Base-by-base conservation (phyloP, 140 eudicot species). In the Ambrosia hybrid region DNA sequence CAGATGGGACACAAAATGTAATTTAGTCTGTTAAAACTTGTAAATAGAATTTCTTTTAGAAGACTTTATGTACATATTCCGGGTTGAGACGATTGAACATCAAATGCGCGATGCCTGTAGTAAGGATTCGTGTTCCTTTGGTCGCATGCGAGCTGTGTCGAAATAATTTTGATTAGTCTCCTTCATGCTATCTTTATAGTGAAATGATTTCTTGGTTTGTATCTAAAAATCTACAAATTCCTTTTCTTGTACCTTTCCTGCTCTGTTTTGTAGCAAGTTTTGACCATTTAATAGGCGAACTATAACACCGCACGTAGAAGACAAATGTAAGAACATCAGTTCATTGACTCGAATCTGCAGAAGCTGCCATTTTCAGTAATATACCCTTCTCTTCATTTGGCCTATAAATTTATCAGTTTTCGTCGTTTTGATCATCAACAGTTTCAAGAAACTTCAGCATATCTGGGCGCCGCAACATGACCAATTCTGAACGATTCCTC, bases 201-300 rank as follows among this genome's bases (percentile, higher is more conserved):
- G 16, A 21, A 65, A 33, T 65, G 10, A 57, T 48, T 46, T 72
- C 58, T 66, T 79, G 33, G 82, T 67, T 67, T 73, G 59, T 73
- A 73, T 79, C 79, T 58, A 67, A 14, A 51, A 57, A 21, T 79
- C 75, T 57, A 39, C 59, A 49, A 36, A 79, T 73, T 79, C 79
- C 45, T 26, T 51, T 48, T 73, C 52, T 79, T 79, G 83, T 67
- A 37, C 6, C 67, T 49, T 46, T 51, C 12, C 49, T 76, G 51
- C 67, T 73, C 57, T 78, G 74, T 72, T 72, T 78, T 72, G 46
- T 57, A 70, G 70, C 57, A 68, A 49, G 9, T 36, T 36, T 58
- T 13, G 43, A n/a, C 36, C 9, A 37, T 26, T 37, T 37, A 57
- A 68, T 36, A 11, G 5, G 53, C 26, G 49, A 49, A 49, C 2